phyloP scores from a whole-genome alignment of 1,284 basidiomycete genomes.

The Trichosporon sp. region DNA sequence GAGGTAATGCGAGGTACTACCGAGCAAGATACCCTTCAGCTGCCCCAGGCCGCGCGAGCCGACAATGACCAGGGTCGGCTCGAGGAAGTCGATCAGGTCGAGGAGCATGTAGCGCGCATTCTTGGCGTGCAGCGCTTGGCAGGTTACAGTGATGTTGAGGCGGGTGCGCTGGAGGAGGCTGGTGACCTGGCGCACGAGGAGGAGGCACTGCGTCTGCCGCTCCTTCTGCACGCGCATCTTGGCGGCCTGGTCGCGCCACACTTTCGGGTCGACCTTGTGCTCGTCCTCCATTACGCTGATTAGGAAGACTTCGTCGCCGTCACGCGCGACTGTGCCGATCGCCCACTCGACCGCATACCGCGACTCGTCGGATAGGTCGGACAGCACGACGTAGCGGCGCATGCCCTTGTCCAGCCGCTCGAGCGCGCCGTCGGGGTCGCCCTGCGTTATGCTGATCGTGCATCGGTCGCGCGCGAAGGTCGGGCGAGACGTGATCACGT shows the following conservation, averaged over 20 bases:
- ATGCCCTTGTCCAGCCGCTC: conserved; percentile 55
- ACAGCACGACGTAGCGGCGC: conserved; percentile 80
- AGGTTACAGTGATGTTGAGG: conserved; percentile 76
- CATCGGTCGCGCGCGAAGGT: conserved; percentile 86
- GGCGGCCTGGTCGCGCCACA: conserved; percentile 60
- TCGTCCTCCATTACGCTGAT: conserved; percentile 93
- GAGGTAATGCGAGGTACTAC: conserved; percentile 95
- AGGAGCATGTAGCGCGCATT: conserved; percentile 89
- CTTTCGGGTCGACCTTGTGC: conserved; percentile 77
- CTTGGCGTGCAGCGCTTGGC: conserved; percentile 94
- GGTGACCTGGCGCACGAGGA: conserved; percentile 81
- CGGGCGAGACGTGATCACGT: conserved; percentile 65
- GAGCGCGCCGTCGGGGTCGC: conserved; percentile 60
- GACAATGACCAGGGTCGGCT: conserved; percentile 90
- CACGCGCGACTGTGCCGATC: conserved; percentile 88
- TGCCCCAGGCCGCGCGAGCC: conserved; percentile 86
- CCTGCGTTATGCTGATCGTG: conserved; percentile 82
- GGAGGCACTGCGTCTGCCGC: conserved; percentile 82
- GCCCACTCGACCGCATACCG: conserved; percentile 91
- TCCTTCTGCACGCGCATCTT: conserved; percentile 84
- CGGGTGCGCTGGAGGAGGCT: conserved; percentile 82
- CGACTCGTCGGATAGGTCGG: conserved; percentile 88
- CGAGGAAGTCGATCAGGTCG: conserved; percentile 82
- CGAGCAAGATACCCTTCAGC: conserved; percentile 87
- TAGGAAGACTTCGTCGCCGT: conserved; percentile 85